A percentile compares a stretch with the other conserved stretches of the same genome.
Conservation (phyloP, 2,329 filamentous ascomycete genomes). For the Cladosporium sp. region DNA sequence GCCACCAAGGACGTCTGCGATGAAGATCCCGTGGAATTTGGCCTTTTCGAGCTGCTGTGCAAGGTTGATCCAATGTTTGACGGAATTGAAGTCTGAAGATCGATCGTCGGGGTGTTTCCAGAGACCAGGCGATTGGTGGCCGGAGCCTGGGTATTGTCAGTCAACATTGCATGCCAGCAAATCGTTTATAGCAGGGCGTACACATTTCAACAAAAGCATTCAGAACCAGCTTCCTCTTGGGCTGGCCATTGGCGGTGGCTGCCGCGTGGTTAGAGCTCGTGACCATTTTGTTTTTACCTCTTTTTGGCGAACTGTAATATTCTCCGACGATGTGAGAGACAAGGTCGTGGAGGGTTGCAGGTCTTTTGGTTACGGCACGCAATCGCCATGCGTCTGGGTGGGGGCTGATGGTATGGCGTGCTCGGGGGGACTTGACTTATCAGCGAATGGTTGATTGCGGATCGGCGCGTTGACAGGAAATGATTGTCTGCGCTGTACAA, state of each 20-base stretch:
- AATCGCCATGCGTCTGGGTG: neutral
- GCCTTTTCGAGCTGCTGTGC: conserved; percentile 61
- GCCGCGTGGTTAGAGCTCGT: neutral
- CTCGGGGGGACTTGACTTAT: neutral
- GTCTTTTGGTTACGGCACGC: neutral
- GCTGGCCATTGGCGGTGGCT: neutral
- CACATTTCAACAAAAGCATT: conserved; percentile 48
- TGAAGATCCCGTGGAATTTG: conserved; percentile 67
- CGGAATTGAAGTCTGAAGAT: conserved; percentile 61
- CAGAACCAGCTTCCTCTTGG: conserved; percentile 42
- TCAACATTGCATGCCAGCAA: neutral
- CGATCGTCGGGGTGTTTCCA: conserved; percentile 66
- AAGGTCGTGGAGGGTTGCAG: neutral
- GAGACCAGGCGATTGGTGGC: conserved; percentile 57
- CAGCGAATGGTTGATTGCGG: neutral
- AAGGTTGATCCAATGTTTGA: conserved; percentile 62
- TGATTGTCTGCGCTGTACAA: too few species aligned
- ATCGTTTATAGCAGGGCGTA: conserved; percentile 15
- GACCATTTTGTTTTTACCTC: neutral
- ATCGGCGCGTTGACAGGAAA: too few species aligned
- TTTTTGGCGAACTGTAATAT: neutral
- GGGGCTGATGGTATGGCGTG: conserved; percentile 2
- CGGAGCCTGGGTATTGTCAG: conserved; percentile 40
- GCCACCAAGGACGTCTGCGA: conserved; percentile 65
- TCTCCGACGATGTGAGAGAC: neutral